Conservation (phyloP, 192 early-diverging fungal genomes). For the Coemansia sp. region DNA sequence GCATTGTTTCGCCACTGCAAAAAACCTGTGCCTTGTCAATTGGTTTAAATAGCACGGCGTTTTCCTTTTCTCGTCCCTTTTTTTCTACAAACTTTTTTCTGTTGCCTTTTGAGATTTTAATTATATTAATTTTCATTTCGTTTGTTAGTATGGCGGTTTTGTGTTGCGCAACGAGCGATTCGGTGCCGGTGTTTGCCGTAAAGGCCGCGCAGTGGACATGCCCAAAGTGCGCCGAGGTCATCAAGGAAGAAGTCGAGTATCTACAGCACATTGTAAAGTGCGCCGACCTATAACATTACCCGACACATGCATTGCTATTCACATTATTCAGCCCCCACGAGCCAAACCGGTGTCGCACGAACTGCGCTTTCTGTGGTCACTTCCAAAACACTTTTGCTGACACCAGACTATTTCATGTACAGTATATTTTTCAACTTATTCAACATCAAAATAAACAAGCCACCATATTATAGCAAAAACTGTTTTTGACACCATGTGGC, state of each 20-base stretch:
- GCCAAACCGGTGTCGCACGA: background rate
- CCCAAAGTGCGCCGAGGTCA: constrained; percentile 29
- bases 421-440: background rate
- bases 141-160: no score
- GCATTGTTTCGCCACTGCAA: background rate
- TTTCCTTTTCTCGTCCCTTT: background rate
- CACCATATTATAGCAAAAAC: background rate
- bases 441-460: background rate
- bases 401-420: background rate
- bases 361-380: no score
- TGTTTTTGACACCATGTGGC: background rate
- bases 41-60: background rate
- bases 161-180: no score
- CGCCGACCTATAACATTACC: constrained; percentile 11
- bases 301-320: background rate
- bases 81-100: background rate
- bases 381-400: no score
- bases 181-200: background rate
- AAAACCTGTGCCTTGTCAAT: background rate
- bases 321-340: background rate
- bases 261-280: constrained; percentile 40
- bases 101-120: background rate
- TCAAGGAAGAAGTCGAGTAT: constrained; percentile 42
- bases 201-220: constrained; percentile 26
- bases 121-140: background rate